phyloP scores from a whole-genome alignment of 2,329 filamentous ascomycete species.

The Purpureocillium lavendulum region DNA sequence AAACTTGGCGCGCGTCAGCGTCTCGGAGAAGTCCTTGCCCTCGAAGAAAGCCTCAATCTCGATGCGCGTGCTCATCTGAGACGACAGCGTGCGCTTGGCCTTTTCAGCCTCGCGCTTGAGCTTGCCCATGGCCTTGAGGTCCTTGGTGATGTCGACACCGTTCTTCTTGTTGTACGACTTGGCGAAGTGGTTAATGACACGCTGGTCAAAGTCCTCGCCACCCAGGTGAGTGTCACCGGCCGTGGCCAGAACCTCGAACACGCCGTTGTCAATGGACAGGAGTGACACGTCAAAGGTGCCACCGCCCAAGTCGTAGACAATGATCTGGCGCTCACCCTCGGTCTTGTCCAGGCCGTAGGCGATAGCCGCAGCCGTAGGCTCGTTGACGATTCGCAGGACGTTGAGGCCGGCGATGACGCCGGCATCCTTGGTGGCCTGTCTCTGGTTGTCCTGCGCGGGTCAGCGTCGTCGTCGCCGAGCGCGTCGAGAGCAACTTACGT shows the following conservation, averaged over 20 bases:
- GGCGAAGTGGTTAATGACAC: slow-evolving; percentile 90
- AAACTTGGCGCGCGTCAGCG: slow-evolving; percentile 96
- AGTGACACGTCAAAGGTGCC: slow-evolving; percentile 94
- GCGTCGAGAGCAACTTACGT: slow-evolving; percentile 33
- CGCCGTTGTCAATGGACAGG: slow-evolving; percentile 81
- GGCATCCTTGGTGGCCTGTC: slow-evolving; percentile 94
- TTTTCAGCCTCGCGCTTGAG: slow-evolving; percentile 99
- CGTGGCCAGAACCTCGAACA: slow-evolving; percentile 90
- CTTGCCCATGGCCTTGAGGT: slow-evolving; percentile 97
- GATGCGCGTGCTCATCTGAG: slow-evolving; percentile 85
- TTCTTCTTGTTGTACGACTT: slow-evolving; percentile 99
- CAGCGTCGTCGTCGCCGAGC: slow-evolving; percentile 11
- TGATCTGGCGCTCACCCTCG: slow-evolving; percentile 75
- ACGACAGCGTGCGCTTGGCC: slow-evolving; percentile 96
- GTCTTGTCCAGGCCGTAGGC: slow-evolving; percentile 90
- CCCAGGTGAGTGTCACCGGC: slow-evolving; percentile 95
- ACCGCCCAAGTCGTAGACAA: slow-evolving; percentile 90
- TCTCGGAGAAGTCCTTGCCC: slow-evolving; percentile 97
- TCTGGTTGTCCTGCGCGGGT: slow-evolving; percentile 64
- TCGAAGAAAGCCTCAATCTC: slow-evolving; percentile 97
- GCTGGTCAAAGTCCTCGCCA: slow-evolving; percentile 98
- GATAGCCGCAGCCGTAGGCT: slow-evolving; percentile 90
- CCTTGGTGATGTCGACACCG: slow-evolving; percentile 83
- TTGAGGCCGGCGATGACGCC: slow-evolving; percentile 88
- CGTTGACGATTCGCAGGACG: slow-evolving; percentile 93